Evolutionary conservation across 257 asterid genomes (phyloP), one percentile per base, ranked within the genome.

Genomic region (Lithospermum erythrorhizon): DNA sequence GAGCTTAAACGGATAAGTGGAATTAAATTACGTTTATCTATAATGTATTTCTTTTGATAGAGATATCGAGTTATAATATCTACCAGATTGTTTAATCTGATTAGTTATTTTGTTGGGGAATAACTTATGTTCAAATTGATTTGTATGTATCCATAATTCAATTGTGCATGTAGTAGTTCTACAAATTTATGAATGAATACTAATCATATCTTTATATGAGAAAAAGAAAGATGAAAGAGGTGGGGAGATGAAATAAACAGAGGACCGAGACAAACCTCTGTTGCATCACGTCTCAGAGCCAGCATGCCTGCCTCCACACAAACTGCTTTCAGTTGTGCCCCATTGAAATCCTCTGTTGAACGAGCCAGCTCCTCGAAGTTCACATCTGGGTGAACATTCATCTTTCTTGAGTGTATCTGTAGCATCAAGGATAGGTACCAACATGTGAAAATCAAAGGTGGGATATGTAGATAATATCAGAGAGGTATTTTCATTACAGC

Each of bases 351-450:
- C 62, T 91, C 95, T 9, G 98, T 91, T 25, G 95, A 87, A 45
- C 98, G 93, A 71, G 98, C 98, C 70, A 91, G 87, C 83, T 91
- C 98, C 75, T 90, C 96, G 74, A 90, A 90, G 77, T 90, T 90
- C 55, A 90, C 98, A 72, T 90, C 98, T 54, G 90, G 95, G 77
- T 90, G 75, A 25, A 90, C 98, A 70, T 83, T 90, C 98, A 90
- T 90, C 80, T 90, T 90, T 67, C 98, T 79, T 21, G 98, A 90
- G 77, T 87, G 98, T 73, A 90, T 91, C 98, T 90, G 80, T 25
- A 53, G 54, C 32, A 48, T 18, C 35, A 62, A 45, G 41, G 52
- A 41, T 41, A 41, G 49, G 18, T 18, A 41, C 4, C 41, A 61
- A 3, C 54, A 57, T 11, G 47, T 29, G 8, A 24, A 5, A 67